Evolutionary conservation across 352 stramenopile genomes (phyloP), one percentile per base, ranked within the genome.

Genomic region (Pythium phragmitis): DNA sequence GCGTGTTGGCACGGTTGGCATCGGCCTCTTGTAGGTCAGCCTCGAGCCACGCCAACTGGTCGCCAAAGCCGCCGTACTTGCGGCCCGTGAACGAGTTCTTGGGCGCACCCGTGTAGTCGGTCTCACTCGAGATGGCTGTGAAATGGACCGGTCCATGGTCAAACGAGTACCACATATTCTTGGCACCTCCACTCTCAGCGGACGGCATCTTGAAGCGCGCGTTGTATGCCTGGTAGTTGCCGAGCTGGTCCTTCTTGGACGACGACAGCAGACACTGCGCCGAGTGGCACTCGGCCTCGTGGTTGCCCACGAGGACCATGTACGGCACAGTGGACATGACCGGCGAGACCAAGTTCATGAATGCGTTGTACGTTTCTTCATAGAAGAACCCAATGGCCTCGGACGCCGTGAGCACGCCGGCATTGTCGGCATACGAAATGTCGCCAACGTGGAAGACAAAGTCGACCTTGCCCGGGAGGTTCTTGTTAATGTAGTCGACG

Each of bases 111-210:
- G 23, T 62, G 60, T 83, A 89, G 59, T 91, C 77, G 2, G 81
- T 94, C 68, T 97, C 88, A 2, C 77, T 79, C 41, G 84, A 92
- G n/a, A 98, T 77, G 9, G 81, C 76, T 3, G 88, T 90, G 56
- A 96, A 88, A 67, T 97, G 89, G n/a, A 96, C 68, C 23, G 76
- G 68, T 0, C 84, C 88, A 56, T 96, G 74, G 56, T 96, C 79
- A 57, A 95, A 98, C 34, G 85, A 94, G 63, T 96, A 87, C 85
- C 85, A 96, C 84, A 96, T 97, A 65, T 93, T 93, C 52, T 82
- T 60, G 34, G 69, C 56, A 0, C 81, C 79, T 0, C 69, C 63
- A 46, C 69, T 83, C 64, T 96, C 87, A 2, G 56, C 45, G 9
- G 78, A 90, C n/a, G 88, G 88, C 88, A 96, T 96, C 53, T 87